A percentile compares a stretch with the other conserved stretches of the same genome.
Evolutionary conservation across 1,139 yeast species (phyloP).

Genomic region (Spathaspora sp.): DNA sequence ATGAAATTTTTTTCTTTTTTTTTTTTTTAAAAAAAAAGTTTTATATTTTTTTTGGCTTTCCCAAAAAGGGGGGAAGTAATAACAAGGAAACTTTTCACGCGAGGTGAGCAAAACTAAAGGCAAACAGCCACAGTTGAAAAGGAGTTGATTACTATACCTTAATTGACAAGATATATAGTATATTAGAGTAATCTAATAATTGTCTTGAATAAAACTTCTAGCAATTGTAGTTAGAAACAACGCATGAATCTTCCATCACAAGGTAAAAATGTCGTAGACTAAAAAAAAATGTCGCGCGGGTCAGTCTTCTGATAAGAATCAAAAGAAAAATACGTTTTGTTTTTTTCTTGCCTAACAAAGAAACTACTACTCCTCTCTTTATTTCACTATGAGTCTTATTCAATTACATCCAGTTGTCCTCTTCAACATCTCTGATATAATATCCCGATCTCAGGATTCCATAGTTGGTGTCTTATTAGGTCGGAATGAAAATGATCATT

Average conservation of each 20-base stretch:
- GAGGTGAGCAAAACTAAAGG: neutral
- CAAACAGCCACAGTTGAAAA: neutral
- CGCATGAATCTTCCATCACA: no score
- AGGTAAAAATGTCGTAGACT: neutral
- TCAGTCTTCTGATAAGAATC: neutral
- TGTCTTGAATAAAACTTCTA: no score
- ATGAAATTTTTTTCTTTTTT: conserved; percentile 3
- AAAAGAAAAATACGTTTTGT: neutral
- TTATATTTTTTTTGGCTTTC: neutral
- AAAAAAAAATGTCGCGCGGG: neutral
- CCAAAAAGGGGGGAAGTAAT: neutral
- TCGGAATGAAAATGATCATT: conserved; percentile 10
- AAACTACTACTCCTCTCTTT: neutral
- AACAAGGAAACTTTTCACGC: neutral
- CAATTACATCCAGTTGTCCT: conserved; percentile 30
- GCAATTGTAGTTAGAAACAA: no score
- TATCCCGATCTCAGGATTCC: conserved; percentile 15
- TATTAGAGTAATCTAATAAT: no score
- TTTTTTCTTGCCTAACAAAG: conserved; percentile 1
- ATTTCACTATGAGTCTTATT: conserved; percentile 14
- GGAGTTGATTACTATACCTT: no score
- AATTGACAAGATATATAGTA: no score
- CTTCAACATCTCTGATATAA: conserved; percentile 28
- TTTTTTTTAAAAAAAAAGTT: no score
- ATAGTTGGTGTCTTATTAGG: conserved; percentile 33